A percentile compares a stretch with the other conserved stretches of the same genome.
phyloP scores from a whole-genome alignment of 805 yeast genomes.

The Candida multigemmis region DNA sequence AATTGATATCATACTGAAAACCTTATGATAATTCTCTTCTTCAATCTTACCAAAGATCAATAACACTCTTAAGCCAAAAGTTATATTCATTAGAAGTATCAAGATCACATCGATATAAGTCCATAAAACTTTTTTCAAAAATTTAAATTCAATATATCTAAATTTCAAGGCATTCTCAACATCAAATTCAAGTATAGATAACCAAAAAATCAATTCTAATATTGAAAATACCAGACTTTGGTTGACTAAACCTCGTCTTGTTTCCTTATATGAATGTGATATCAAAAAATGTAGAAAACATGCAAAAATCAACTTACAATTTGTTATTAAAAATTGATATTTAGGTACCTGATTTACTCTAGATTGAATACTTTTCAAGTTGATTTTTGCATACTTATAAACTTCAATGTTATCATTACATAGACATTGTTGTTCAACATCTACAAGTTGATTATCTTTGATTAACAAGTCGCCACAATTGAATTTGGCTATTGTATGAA shows the following conservation, averaged over 20 bases:
- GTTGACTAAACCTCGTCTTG: constrained; percentile 4
- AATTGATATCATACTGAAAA: constrained; percentile 37
- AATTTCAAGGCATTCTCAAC: constrained; percentile 38
- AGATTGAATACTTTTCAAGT: constrained; percentile 18
- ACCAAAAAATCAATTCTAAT: constrained; percentile 31
- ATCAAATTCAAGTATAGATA: constrained; percentile 37
- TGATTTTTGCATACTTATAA: constrained; percentile 21
- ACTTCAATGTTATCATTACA: constrained; percentile 13
- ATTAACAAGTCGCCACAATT: constrained; percentile 43
- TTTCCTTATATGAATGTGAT: constrained; percentile 18
- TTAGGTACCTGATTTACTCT: constrained; percentile 30
- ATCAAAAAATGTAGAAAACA: constrained; percentile 11
- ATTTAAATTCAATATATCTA: constrained; percentile 33
- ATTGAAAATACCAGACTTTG: constrained; percentile 5
- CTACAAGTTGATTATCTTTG: constrained; percentile 6
- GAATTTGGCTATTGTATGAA: constrained; percentile 36
- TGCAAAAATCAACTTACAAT: constrained; percentile 19
- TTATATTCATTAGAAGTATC: constrained; percentile 25
- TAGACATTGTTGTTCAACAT: constrained; percentile 10
- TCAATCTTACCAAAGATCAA: constrained; percentile 7
- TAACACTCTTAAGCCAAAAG: constrained; percentile 15
- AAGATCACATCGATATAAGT: constrained; percentile 38
- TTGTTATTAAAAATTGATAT: constrained; percentile 31
- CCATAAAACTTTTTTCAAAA: constrained; percentile 45
- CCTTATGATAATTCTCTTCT: constrained; percentile 15